Conservation (phyloP, 495 filamentous ascomycete species). For the Clohesyomyces aquaticus region DNA sequence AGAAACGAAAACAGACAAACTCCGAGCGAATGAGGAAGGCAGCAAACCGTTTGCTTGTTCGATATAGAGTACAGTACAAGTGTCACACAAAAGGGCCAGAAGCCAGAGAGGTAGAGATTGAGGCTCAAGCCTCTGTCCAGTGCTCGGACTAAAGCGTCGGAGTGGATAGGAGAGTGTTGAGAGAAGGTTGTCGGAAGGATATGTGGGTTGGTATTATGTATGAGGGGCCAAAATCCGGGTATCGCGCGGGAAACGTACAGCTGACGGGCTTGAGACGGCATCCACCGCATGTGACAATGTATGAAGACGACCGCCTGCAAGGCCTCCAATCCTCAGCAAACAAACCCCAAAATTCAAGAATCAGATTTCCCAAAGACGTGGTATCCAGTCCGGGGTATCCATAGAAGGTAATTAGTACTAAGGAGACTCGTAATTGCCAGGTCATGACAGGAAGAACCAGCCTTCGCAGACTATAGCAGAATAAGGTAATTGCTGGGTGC, state of each 20-base stretch:
- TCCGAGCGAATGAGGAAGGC: background rate
- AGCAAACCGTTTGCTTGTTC: background rate
- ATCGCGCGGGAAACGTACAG: conserved; percentile 24
- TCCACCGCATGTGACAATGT: background rate
- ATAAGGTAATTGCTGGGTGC: conserved; percentile 98
- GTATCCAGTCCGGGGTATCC: conserved; percentile 7
- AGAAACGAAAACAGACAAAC: background rate
- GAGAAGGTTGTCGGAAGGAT: background rate
- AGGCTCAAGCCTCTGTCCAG: background rate
- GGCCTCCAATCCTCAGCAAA: conserved; percentile 6
- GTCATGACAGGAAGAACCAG: conserved; percentile 40
- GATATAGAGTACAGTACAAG: background rate
- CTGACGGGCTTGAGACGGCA: conserved; percentile 9
- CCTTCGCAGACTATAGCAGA: conserved; percentile 64
- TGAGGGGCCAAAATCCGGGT: conserved; percentile 27
- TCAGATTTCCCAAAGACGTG: background rate
- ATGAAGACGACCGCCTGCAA: conserved; percentile 1
- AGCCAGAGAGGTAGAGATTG: background rate
- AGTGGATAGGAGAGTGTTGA: background rate
- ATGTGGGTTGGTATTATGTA: conserved; percentile 21
- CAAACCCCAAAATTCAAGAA: conserved; percentile 12
- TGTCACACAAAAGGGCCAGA: background rate
- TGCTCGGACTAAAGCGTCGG: background rate
- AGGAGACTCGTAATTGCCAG: conserved; percentile 24
- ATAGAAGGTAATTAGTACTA: conserved; percentile 28